These are phyloP conservation scores for Saposhnikovia divaricata DNA, from an alignment of 129 eudicot genomes.

Conservation along the genomic window DNA sequence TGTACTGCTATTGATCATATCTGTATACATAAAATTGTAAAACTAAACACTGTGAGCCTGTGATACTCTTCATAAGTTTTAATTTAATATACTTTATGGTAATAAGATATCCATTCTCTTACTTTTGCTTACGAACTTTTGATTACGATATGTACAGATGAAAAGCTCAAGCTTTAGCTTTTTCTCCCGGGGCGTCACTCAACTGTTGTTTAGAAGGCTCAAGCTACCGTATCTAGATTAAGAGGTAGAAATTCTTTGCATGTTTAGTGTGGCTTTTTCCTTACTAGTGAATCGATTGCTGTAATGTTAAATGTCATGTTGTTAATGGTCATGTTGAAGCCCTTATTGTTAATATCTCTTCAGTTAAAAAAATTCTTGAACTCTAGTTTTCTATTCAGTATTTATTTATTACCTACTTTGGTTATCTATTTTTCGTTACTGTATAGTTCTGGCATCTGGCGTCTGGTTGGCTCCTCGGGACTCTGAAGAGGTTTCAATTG, in stretches of 20 bases:
- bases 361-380: background rate
- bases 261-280: background rate
- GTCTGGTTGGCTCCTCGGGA: constrained; percentile 96
- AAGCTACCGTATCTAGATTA: constrained; percentile 60
- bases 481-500: constrained; percentile 94
- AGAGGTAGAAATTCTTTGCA: constrained; percentile 46
- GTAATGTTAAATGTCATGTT: background rate
- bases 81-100: constrained; percentile 11
- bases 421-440: constrained; percentile 10
- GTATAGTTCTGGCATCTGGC: constrained; percentile 81
- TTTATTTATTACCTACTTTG: background rate
- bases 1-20: background rate
- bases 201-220: constrained; percentile 61
- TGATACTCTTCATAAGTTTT: background rate
- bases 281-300: background rate
- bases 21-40: background rate
- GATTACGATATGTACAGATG: constrained; percentile 50
- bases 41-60: too few species aligned
- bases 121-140: background rate
- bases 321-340: background rate
- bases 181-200: constrained; percentile 86
- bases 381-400: background rate
- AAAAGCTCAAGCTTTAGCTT: constrained; percentile 97
- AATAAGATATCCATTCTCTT: background rate
- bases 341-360: background rate